Evolutionary conservation across 352 stramenopile genomes (phyloP).

Genomic region (Phytopythium aichiense): DNA sequence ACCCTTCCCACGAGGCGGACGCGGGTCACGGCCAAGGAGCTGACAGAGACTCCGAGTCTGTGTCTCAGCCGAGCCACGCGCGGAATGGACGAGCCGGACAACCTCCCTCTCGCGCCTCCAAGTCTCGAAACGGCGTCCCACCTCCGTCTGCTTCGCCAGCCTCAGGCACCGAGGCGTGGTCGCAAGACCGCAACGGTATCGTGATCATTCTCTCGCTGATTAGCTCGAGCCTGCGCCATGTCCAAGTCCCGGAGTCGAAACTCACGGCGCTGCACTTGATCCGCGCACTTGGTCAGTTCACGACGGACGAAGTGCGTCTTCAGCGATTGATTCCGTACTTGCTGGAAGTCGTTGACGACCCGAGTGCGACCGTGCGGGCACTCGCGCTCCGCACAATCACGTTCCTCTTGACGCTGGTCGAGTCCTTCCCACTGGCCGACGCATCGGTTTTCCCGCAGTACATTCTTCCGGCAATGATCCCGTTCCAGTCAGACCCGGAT

Average conservation of each 20-base stretch:
- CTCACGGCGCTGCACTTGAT: constrained; percentile 92
- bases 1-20: constrained; percentile 23
- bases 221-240: constrained; percentile 79
- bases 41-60: not conserved
- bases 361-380: constrained; percentile 85
- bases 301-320: constrained; percentile 92
- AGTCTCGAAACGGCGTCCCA: constrained; percentile 6
- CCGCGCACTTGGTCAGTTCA: constrained; percentile 82
- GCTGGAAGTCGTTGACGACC: constrained; percentile 92
- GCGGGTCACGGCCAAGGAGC: constrained; percentile 11
- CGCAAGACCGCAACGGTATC: constrained; percentile 72
- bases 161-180: constrained; percentile 19
- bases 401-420: constrained; percentile 87
- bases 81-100: not conserved
- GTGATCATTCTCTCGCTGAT: constrained; percentile 85
- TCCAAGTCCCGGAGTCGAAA: constrained; percentile 83
- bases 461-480: constrained; percentile 91
- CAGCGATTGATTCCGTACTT: constrained; percentile 94
- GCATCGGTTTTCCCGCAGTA: constrained; percentile 96
- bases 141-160: constrained; percentile 6
- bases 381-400: constrained; percentile 89
- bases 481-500: constrained; percentile 88
- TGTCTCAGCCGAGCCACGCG: not conserved
- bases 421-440: constrained; percentile 92
- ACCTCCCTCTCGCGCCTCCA: not conserved